Percentiles rank a stretch among this genome's conserved stretches.
Evolutionary conservation across 108 stramenopile genomes (phyloP).

Genomic region (Mediolabrus comicus): DNA sequence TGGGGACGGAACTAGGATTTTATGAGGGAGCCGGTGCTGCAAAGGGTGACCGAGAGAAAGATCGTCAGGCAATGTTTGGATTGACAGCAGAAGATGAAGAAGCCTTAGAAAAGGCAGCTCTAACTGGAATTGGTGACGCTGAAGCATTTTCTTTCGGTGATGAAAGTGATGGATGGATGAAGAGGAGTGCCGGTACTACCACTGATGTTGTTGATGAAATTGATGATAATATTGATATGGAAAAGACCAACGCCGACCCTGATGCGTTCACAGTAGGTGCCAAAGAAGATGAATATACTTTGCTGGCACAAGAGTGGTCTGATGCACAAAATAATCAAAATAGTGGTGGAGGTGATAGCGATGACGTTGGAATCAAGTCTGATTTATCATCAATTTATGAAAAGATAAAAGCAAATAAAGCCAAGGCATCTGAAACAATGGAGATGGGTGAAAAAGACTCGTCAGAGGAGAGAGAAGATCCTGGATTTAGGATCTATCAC

Average conservation of each 20-base stretch:
- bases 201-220: background rate
- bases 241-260: constrained; percentile 11
- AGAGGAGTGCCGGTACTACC: background rate
- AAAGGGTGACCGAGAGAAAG: constrained; percentile 59
- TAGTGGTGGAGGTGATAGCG: background rate
- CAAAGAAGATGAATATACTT: constrained; percentile 5
- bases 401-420: constrained; percentile 61
- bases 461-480: constrained; percentile 53
- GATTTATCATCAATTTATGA: constrained; percentile 57
- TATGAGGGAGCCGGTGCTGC: constrained; percentile 81
- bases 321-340: background rate
- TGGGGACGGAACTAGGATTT: constrained; percentile 84
- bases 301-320: background rate
- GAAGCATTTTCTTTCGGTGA: constrained; percentile 46
- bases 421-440: constrained; percentile 27
- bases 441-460: constrained; percentile 33
- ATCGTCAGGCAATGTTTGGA: constrained; percentile 61
- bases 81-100: constrained; percentile 37
- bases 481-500: constrained; percentile 72
- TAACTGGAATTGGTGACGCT: constrained; percentile 61
- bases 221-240: constrained; percentile 14
- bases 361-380: background rate
- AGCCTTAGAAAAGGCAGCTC: constrained; percentile 69
- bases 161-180: constrained; percentile 23
- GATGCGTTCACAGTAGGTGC: constrained; percentile 48